Conservation (phyloP, 2,329 filamentous ascomycete genomes). For the Colletotrichum sp. region DNA sequence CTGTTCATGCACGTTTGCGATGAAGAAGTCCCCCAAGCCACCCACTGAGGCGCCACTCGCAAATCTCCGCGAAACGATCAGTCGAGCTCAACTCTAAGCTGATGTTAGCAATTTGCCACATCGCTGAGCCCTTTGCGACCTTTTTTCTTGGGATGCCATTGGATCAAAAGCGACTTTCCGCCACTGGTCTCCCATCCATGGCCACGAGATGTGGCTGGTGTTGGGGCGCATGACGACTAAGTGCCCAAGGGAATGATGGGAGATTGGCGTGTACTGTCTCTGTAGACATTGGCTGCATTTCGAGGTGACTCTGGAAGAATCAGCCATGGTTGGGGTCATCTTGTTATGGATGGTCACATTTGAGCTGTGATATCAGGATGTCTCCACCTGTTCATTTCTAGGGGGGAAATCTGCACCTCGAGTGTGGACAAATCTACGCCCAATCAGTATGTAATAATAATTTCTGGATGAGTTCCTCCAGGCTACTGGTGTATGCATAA, state of each 20-base stretch:
- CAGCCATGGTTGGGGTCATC: neutral
- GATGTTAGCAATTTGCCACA: neutral
- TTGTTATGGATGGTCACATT: neutral
- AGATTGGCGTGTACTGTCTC: neutral
- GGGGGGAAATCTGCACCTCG: neutral
- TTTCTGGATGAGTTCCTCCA: neutral
- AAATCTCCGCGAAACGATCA: neutral
- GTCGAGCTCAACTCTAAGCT: neutral
- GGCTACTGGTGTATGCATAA: neutral
- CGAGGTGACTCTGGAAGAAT: neutral
- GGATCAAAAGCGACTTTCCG: neutral
- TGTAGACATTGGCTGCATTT: neutral
- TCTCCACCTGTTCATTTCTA: neutral
- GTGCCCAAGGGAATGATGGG: neutral
- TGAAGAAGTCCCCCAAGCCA: neutral
- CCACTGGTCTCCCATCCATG: neutral
- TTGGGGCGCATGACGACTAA: neutral
- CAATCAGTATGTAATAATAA: accelerated
- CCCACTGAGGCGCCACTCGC: neutral
- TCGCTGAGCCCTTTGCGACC: neutral
- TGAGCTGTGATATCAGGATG: neutral
- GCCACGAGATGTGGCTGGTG: neutral
- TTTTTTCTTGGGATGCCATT: neutral
- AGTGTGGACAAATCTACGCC: neutral
- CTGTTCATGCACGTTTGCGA: neutral